phyloP scores from a whole-genome alignment of 2,329 filamentous ascomycete genomes.

The Plectosphaerella sp. region DNA sequence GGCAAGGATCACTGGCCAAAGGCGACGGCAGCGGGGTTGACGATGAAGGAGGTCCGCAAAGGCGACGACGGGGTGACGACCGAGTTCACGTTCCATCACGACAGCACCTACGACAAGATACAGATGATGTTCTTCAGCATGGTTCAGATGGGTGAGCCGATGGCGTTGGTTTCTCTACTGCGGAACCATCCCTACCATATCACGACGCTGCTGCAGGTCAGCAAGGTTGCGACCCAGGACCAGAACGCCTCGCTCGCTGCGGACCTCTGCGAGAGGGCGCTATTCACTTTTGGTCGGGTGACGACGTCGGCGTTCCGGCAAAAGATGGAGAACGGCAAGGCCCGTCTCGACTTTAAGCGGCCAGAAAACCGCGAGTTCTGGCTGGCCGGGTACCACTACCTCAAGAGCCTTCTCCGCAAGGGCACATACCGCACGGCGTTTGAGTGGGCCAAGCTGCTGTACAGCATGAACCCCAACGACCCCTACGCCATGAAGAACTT shows the following conservation, averaged over 20 bases:
- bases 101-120: constrained; percentile 64
- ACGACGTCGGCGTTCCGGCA: constrained; percentile 77
- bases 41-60: constrained; percentile 61
- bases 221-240: constrained; percentile 86
- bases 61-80: constrained; percentile 46
- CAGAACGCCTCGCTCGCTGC: constrained; percentile 81
- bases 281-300: constrained; percentile 91
- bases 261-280: constrained; percentile 82
- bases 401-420: constrained; percentile 78
- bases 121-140: constrained; percentile 73
- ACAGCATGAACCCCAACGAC: constrained; percentile 71
- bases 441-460: constrained; percentile 86
- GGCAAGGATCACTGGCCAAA: constrained; percentile 85
- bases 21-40: constrained; percentile 73
- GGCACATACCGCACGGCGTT: constrained; percentile 92
- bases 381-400: constrained; percentile 85
- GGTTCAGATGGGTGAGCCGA: constrained; percentile 80
- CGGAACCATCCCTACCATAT: constrained; percentile 69
- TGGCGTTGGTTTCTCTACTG: constrained; percentile 74
- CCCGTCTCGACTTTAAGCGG: constrained; percentile 73
- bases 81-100: constrained; percentile 77
- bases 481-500: constrained; percentile 79
- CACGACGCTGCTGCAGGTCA: constrained; percentile 88
- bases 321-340: constrained; percentile 71
- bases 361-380: constrained; percentile 91